Evolutionary conservation across 2,329 filamentous ascomycete species (phyloP), one percentile per base, ranked within the genome.

Genomic region (Ilyonectria mors-panacis): DNA sequence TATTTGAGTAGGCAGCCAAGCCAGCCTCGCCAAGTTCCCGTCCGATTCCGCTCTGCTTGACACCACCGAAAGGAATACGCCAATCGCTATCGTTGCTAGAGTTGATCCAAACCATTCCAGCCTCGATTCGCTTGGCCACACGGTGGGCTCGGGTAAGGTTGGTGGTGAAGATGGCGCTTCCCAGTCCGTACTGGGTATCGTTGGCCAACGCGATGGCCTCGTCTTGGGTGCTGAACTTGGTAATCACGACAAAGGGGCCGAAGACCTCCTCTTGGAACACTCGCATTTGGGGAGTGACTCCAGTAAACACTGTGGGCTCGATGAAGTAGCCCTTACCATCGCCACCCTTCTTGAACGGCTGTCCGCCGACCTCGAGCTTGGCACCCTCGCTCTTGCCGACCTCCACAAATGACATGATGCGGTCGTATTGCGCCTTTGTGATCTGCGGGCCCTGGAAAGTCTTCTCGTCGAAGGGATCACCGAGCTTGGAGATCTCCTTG

Each of bases 371-470:
- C 21, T 87, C 82, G 1, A 94, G 83, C 6, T 85, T 92, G 0
- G 92, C 91, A n/a, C 92, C 92, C 76, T 93, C 91, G 4, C 85
- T 85, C 75, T 92, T 92, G 19, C 92, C 93, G 6, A 85, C 77
- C 62, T 94, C 88, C 50, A 95, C 89, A 77, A 92, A 95, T 0
- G 85, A 85, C 30, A 94, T 83, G 2, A 95, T 87, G 44, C 89
- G 85, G 57, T 94, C 91, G 73, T 91, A 92, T 76, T 94, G 92
- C 8, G 84, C 80, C 77, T 91, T 91, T 6, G 91, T 92, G 51
- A 94, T 88, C 75, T 94, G 92, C 0, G 93, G 93, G 0, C 93
- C 93, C 76, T 94, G 92, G 82, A 91, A 92, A 1, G 92, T 93
- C 42, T 83, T 84, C 70, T 91, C 87, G 6, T 86, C 85, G 78